These are phyloP conservation scores for Paraphysoderma sedebokerense DNA, from an alignment of 371 early-diverging fungal genomes.

Conservation along the genomic window DNA sequence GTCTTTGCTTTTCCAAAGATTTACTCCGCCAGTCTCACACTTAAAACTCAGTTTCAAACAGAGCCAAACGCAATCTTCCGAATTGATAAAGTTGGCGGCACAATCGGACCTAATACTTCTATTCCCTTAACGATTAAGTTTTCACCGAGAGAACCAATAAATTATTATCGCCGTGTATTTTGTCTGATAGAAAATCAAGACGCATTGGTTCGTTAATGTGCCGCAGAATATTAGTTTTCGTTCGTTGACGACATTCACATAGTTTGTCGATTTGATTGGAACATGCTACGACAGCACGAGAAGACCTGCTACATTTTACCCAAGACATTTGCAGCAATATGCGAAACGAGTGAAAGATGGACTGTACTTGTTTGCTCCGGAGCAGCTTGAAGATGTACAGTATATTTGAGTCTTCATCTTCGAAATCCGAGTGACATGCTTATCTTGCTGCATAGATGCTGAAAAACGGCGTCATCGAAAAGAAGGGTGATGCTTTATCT, in stretches of 20 bases:
- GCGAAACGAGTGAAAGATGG: slow-evolving; percentile 16
- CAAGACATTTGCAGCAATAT: slow-evolving; percentile 17
- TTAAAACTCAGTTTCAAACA: slow-evolving; percentile 14
- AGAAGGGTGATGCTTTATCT: slow-evolving; percentile 10
- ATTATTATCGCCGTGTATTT: slow-evolving; percentile 25
- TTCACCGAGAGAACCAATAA: slow-evolving; percentile 22
- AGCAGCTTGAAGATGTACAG: slow-evolving; percentile 26
- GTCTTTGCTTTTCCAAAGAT: too few relatives aligned
- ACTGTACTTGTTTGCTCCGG: slow-evolving; percentile 21
- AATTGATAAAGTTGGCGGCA: slow-evolving; percentile 23
- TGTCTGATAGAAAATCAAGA: slow-evolving; percentile 30
- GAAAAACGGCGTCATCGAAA: slow-evolving; percentile 12
- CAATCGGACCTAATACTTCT: slow-evolving; percentile 17
- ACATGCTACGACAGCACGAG: slow-evolving; percentile 26
- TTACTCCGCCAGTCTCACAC: too few relatives aligned
- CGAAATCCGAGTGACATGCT: background rate
- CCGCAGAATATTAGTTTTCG: background rate
- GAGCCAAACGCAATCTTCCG: slow-evolving; percentile 19
- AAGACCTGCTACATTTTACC: slow-evolving; percentile 22
- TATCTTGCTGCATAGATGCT: slow-evolving; percentile 13
- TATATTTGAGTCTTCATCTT: too few relatives aligned
- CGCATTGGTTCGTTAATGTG: slow-evolving; percentile 12
- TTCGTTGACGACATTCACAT: background rate
- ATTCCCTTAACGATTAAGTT: slow-evolving; percentile 21
- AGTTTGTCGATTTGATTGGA: slow-evolving; percentile 22